Evolutionary conservation across 441 rosid species (phyloP), one percentile per base, ranked within the genome.

Genomic region (Theobroma grandiflorum): DNA sequence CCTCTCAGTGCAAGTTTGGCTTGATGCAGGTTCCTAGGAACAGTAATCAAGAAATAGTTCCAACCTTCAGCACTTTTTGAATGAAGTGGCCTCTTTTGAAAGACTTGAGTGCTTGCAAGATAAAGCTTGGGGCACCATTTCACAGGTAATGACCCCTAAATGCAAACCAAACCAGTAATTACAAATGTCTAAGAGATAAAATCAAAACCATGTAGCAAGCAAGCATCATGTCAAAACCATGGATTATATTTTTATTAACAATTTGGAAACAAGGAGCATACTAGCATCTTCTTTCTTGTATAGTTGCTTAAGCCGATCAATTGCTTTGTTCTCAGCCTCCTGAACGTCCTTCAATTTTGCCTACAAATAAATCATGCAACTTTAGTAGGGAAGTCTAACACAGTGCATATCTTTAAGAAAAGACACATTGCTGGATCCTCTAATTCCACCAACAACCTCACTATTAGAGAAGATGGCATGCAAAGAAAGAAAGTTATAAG

Each of bases 281-380:
- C 99, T 84, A 42, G 86, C 93, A 87, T 88, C 91, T 87, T 90
- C 96, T 43, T 91, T 88, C 84, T 91, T 78, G 87, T 95, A 96
- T 22, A 79, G 79, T 78, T 95, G 82, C 77, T 82, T 90, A 42
- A 96, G 84, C 81, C 90, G 83, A 71, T 87, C 89, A 79, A 55
- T 82, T 11, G 85, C 84, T 83, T 82, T 74, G 45, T 79, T 80
- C 88, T 91, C 95, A 38, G 83, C 84, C 82, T 92, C 85, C 7
- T 86, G 73, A 58, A 86, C 38, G 0, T 74, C 86, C 84, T 86
- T 86, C 84, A 84, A 20, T 81, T 92, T 92, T 50, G 95, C 93
- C 98, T 94, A 77, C 55, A 80, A 26, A 72, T 57, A 35, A 77
- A 67, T 38, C 62, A 77, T 8, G 64, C 33, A 71, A 18, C 50